Evolutionary conservation across 2,329 filamentous ascomycete genomes (phyloP), one percentile per base, ranked within the genome.

Genomic region (Elsinoe arachidis): DNA sequence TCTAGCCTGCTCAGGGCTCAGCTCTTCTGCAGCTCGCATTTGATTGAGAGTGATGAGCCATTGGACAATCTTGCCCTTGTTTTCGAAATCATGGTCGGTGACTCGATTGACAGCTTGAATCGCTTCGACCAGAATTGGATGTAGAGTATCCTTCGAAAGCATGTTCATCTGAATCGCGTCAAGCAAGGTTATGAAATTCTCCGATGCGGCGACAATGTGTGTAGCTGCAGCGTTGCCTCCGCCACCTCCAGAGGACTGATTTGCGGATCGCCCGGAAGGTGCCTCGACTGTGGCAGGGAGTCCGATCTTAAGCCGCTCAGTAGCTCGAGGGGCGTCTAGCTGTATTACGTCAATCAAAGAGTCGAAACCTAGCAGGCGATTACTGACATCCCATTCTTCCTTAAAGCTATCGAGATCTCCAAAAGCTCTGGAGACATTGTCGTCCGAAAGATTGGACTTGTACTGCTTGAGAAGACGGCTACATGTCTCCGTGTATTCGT

Each of bases 101-200:
- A 99, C 93, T 68, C 95, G 93, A 74, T 97, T 97, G 62, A 96
- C 92, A 2, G 90, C 91, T 68, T 96, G 92, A 61, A 99, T 99
- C 15, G 96, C 90, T 65, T 97, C 93, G 1, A 91, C 92, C 1
- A 99, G 80, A 17, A 99, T 77, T 2, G 93, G 93, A 68, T 99
- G 95, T n/a, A 99, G 77, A 61, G 93, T 90, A 71, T 97, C 92
- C 69, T 99, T 99, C 49, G 92, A 92, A 10, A 95, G 79, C 66
- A 97, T 83, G 44, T 92, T 91, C 56, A 99, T 83, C 69, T 91
- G 91, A 65, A 99, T 80, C 14, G 93, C 95, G 69, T 99, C 93
- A 55, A 99, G 81, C 68, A 99, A 92, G 0, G 93, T 99, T 72
- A 99, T 99, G 71, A 99, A 99, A 70, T 96, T 95, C 72, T 99